Conservation (phyloP, 306 rosid species). For the Acacia confusa region DNA sequence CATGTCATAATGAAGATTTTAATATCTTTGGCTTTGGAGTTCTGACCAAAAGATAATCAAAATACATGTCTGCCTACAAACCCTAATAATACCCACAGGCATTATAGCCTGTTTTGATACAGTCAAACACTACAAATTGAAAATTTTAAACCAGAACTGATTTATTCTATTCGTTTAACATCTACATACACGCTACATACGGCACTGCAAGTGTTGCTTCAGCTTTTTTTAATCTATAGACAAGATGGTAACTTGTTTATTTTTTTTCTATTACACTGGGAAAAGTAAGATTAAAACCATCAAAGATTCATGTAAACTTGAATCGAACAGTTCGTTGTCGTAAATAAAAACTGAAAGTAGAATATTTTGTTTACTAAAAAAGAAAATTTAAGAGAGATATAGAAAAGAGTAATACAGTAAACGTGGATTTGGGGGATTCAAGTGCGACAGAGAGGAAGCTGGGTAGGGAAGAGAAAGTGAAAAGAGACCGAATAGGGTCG, state of each 20-base stretch:
- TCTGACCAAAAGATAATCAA: slow-evolving; percentile 9
- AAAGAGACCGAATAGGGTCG: not conserved
- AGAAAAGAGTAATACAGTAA: not conserved
- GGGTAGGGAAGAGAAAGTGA: not conserved
- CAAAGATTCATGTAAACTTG: not conserved
- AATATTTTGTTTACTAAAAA: too few species aligned
- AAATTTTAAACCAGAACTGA: not conserved
- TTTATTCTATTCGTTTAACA: not conserved
- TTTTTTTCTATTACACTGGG: not conserved
- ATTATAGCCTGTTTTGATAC: not conserved
- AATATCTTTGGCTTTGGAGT: slow-evolving; percentile 5
- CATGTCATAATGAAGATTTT: slow-evolving; percentile 22
- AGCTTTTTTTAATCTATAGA: not conserved
- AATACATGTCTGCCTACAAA: not conserved
- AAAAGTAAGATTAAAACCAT: not conserved
- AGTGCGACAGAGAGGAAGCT: not conserved
- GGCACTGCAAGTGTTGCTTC: not conserved
- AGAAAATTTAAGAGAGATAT: not conserved
- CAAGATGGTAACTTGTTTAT: not conserved
- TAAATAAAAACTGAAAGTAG: too few species aligned
- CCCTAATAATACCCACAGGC: not conserved
- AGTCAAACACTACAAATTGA: slow-evolving; percentile 16
- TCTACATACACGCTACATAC: not conserved
- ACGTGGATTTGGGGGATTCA: not conserved
- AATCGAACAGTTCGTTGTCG: not conserved